Conservation (phyloP, 345 rosid genomes). For the Balakata baccata region DNA sequence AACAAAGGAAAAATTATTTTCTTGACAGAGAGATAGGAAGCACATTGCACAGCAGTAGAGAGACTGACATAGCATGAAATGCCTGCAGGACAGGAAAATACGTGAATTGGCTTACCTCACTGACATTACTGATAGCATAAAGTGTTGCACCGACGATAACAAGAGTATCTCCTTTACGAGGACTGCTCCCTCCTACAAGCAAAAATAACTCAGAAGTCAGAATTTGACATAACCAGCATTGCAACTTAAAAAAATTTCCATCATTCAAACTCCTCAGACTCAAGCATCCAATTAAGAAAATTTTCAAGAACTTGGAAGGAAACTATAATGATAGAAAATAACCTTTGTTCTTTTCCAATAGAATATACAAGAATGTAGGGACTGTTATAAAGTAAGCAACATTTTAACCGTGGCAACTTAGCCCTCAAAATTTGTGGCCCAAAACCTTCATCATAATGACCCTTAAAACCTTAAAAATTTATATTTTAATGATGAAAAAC, state of each 20-base stretch:
- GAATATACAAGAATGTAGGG: background rate
- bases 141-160: slow-evolving; percentile 40
- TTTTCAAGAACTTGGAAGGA: background rate
- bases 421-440: background rate
- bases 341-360: background rate
- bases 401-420: too few species aligned
- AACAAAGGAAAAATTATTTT: too few species aligned
- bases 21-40: background rate
- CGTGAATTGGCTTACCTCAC: slow-evolving; percentile 25
- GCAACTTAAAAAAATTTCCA: background rate
- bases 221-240: background rate
- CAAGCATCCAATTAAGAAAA: background rate
- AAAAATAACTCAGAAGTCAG: background rate
- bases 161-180: slow-evolving; percentile 32
- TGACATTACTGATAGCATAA: slow-evolving; percentile 36
- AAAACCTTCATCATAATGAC: background rate
- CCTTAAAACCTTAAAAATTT: background rate
- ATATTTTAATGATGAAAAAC: background rate
- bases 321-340: background rate
- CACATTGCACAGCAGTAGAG: background rate
- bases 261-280: background rate
- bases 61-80: background rate
- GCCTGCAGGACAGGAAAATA: background rate
- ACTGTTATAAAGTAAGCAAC: too few species aligned
- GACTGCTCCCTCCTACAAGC: slow-evolving; percentile 31